Evolutionary conservation across 2,329 filamentous ascomycete genomes (phyloP), one percentile per base, ranked within the genome.

Genomic region (Beauveria australis): DNA sequence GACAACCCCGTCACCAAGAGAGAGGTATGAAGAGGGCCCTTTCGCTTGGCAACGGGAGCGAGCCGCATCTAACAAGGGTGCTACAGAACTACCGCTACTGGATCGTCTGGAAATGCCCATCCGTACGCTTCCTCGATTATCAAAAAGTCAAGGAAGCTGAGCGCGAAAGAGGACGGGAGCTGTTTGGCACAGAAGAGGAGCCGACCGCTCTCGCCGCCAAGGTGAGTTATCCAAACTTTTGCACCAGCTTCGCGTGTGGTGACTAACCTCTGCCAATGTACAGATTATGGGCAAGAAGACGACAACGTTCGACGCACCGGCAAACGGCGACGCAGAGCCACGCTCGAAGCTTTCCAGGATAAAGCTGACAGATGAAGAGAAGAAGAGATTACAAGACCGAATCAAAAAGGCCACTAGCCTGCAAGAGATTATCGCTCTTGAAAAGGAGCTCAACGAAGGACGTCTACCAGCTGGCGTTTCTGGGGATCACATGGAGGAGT

Each of bases 1-100:
- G 92, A 95, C 63, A 97, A 97, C 72, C 93, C 94, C 0, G 89
- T 97, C 8, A 86, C 89, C 26, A 89, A 89, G 78, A 96, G 93
- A 76, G 92, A 97, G 85, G 92, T 96, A 72, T 67, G 87, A 76
- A 53, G 76, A 53, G 12, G 10, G 22, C 51, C 33, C 53, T n/a
- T n/a, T 55, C 47, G 48, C 40, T 16, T 22, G 24, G 37, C 26
- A 12, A 14, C 28, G 26, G 7, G 28, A n/a, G 16, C 14, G 24
- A 18, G 22, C 28, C 19, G 33, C 24, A 19, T 30, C 56, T 59
- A 51, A 61, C 47, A 54, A 37, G n/a, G n/a, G 6, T 33, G 33
- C 16, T 58, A 56, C 68, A 97, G 91, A 79, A 97, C 75, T 99
- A 97, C 77, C 88, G 94, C 58, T 88, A 89, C 73, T 99, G 91